Base-by-base conservation (phyloP, 2,329 filamentous ascomycete species). In the Arthrinium phaeospermum region DNA sequence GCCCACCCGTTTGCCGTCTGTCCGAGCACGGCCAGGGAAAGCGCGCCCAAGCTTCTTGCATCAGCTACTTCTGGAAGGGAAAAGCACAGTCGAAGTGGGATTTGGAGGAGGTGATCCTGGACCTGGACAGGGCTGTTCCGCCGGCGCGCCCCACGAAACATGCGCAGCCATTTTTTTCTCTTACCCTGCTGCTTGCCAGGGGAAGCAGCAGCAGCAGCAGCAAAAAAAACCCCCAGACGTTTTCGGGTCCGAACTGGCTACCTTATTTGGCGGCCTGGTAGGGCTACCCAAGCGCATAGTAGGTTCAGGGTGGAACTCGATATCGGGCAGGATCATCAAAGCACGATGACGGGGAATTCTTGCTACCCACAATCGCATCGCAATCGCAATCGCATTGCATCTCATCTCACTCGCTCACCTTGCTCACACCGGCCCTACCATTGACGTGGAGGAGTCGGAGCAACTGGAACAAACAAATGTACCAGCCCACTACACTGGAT, bases 311-410 rank as follows among this genome's bases (percentile, higher is more conserved):
- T 14, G 14, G 45, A 27, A 19, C 6, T 61, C 8, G 53, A 61
- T 37, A 61, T 61, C 53, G 53, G 53, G 30, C 16, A 61, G 53
- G 30, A 37, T 61, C 53, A 37, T 22, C 27, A 30, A 27, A 30
- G 51, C 51, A 30, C 51, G 51, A 57, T 30, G 51, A 57, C 51
- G 51, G 24, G 24, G 24, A 14, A 27, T 30, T 30, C 24, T 41
- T 41, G 37, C 37, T 57, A 14, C 13, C 51, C 51, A 57, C 51
- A 57, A 57, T 57, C 14, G 27, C 27, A 37, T 49, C 46, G 46
- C 46, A 57, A 37, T 49, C 46, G 46, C 46, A 57, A 57, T 34
- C 53, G 53, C 30, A 61, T 61, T 61, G 27, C 53, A 61, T 61
- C 53, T 61, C 53, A 61, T 61, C 53, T 61, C 51, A 57, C 51